These are phyloP conservation scores for Calendula officinalis DNA, from an alignment of 129 eudicot species.

Conservation along the genomic window DNA sequence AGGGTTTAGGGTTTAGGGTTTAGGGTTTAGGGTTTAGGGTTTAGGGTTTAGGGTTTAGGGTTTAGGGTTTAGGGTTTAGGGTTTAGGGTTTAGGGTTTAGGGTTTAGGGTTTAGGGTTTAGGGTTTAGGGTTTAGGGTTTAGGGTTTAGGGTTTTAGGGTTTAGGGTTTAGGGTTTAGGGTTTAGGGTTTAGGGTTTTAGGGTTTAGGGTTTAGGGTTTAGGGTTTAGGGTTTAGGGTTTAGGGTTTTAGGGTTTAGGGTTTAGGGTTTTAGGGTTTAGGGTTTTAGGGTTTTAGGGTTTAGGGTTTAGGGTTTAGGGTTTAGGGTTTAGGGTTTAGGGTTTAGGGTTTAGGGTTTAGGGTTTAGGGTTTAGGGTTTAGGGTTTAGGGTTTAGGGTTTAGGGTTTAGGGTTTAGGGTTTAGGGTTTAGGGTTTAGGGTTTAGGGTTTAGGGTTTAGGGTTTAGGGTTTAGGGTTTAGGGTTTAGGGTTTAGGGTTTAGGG, in stretches of 20 bases:
- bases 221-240: slow-evolving; percentile 10
- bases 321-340: slow-evolving; percentile 21
- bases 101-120: slow-evolving; percentile 18
- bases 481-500: slow-evolving; percentile 21
- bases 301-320: slow-evolving; percentile 17
- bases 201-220: slow-evolving; percentile 1
- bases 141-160: slow-evolving; percentile 15
- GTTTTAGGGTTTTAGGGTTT: too few relatives aligned
- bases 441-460: slow-evolving; percentile 22
- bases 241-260: slow-evolving; percentile 3
- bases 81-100: slow-evolving; percentile 24
- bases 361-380: slow-evolving; percentile 23
- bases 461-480: slow-evolving; percentile 15
- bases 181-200: slow-evolving; percentile 9
- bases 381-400: slow-evolving; percentile 20
- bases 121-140: slow-evolving; percentile 20
- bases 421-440: slow-evolving; percentile 22
- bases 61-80: slow-evolving; percentile 14
- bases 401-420: slow-evolving; percentile 24
- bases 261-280: too few relatives aligned
- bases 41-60: slow-evolving; percentile 27
- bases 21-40: slow-evolving; percentile 21
- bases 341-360: slow-evolving; percentile 25
- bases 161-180: slow-evolving; percentile 14
- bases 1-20: slow-evolving; percentile 14